Percentiles rank a stretch among this genome's conserved stretches.
phyloP scores from a whole-genome alignment of 305 asterid genomes.

The Fraxinus latifolia region DNA sequence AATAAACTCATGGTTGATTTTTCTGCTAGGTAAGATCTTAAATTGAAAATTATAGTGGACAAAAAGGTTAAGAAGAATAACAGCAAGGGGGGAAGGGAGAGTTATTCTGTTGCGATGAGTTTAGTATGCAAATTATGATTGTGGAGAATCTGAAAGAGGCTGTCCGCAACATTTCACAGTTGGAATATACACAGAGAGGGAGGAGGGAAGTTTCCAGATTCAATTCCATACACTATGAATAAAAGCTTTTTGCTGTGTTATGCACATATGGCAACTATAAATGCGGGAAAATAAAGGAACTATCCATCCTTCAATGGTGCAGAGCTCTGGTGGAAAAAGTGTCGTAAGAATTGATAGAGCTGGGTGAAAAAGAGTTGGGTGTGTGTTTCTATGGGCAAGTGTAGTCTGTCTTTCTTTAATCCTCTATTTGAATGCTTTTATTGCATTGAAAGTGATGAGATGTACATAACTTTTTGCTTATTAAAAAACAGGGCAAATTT shows the following conservation, averaged over 20 bases:
- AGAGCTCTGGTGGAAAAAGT: neutral
- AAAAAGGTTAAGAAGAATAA: neutral
- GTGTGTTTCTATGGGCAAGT: neutral
- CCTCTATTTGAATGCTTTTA: neutral
- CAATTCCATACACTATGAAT: neutral
- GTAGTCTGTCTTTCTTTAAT: neutral
- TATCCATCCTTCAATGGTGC: neutral
- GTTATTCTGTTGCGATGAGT: constrained; percentile 1
- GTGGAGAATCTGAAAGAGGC: neutral
- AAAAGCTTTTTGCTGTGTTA: neutral
- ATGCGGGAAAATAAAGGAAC: neutral
- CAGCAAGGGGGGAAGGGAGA: neutral
- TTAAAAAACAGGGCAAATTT: neutral
- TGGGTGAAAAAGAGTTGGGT: neutral
- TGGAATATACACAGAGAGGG: neutral
- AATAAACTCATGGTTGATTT: neutral
- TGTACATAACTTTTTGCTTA: neutral
- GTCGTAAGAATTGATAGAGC: neutral
- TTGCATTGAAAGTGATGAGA: neutral
- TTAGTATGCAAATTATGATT: neutral
- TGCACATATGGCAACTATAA: neutral
- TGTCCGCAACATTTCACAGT: neutral
- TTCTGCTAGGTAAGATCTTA: neutral
- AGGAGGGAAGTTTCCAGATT: neutral
- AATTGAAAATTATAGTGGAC: neutral